Percentiles rank a stretch among this genome's conserved stretches.
Conservation (phyloP, 2,329 filamentous ascomycete species). For the Aspergillus felis region DNA sequence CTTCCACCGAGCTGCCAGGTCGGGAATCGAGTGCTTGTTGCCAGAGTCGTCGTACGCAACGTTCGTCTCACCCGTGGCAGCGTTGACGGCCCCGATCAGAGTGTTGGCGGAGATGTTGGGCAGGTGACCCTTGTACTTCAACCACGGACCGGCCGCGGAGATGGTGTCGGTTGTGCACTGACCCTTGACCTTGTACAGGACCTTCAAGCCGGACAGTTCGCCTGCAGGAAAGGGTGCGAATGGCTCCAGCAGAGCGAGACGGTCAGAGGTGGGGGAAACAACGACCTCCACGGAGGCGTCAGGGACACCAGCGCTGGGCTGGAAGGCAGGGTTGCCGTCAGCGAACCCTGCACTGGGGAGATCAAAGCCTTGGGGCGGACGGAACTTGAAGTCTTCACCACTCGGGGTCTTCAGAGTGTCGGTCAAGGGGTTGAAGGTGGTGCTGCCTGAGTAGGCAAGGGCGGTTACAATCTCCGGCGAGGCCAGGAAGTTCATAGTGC, state of each 20-base stretch:
- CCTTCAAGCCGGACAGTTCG: constrained; percentile 73
- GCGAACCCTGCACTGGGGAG: constrained; percentile 74
- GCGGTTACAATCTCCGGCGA: constrained; percentile 96
- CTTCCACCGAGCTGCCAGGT: constrained; percentile 82
- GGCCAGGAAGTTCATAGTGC: constrained; percentile 98
- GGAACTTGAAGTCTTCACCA: constrained; percentile 80
- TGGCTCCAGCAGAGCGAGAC: constrained; percentile 85
- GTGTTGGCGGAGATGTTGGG: constrained; percentile 98
- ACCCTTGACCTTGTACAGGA: constrained; percentile 93
- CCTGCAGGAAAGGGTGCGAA: constrained; percentile 75
- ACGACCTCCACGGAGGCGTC: constrained; percentile 68
- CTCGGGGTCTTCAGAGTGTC: constrained; percentile 76
- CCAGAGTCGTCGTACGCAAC: constrained; percentile 84
- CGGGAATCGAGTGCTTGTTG: constrained; percentile 71
- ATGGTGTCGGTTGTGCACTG: constrained; percentile 99
- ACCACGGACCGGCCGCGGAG: constrained; percentile 91
- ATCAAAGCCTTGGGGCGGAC: constrained; percentile 61
- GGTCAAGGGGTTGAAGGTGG: constrained; percentile 93
- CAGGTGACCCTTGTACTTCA: constrained; percentile 98
- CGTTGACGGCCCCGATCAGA: constrained; percentile 89
- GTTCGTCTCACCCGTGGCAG: constrained; percentile 88
- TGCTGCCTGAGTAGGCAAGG: constrained; percentile 87
- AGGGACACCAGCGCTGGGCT: constrained; percentile 67
- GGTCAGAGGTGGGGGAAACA: constrained; percentile 81
- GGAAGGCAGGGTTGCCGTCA: constrained; percentile 68